phyloP scores from a whole-genome alignment of 176 grass and related monocot genomes.

The Cenchrus purpureus region DNA sequence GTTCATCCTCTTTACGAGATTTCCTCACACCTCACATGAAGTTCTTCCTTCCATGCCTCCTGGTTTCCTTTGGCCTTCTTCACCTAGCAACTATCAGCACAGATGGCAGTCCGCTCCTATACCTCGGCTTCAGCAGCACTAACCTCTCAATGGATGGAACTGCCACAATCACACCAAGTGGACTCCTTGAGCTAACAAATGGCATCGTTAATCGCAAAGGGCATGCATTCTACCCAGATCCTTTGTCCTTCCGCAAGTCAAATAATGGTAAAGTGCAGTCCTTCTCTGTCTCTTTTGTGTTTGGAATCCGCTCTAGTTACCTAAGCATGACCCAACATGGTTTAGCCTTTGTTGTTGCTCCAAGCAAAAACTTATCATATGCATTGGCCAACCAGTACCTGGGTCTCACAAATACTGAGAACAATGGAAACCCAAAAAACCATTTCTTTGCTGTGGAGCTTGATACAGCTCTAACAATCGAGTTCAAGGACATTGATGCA shows the following conservation, averaged over 20 bases:
- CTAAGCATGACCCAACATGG: constrained; percentile 9
- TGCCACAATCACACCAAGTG: background rate
- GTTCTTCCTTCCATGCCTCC: background rate
- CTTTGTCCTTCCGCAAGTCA: constrained; percentile 19
- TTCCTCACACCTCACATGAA: background rate
- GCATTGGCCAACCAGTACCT: constrained; percentile 40
- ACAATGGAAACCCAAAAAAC: background rate
- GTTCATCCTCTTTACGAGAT: background rate
- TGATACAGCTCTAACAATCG: constrained; percentile 12
- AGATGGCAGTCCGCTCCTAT: background rate
- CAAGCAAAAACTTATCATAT: constrained; percentile 22
- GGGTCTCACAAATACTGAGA: constrained; percentile 14
- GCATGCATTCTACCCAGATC: constrained; percentile 40
- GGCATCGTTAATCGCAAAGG: background rate
- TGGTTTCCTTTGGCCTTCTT: background rate
- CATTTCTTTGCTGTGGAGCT: constrained; percentile 49
- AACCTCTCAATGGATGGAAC: constrained; percentile 23
- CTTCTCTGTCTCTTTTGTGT: constrained; percentile 26
- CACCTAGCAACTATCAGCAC: background rate
- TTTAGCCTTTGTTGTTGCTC: constrained; percentile 42
- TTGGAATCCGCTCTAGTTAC: constrained; percentile 9
- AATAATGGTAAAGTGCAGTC: constrained; percentile 2
- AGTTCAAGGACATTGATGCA: constrained; percentile 4
- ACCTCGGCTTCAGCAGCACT: constrained; percentile 6
- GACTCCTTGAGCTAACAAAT: constrained; percentile 38